These are phyloP conservation scores for Diversispora epigaea DNA, from an alignment of 192 early-diverging fungal species.

Conservation along the genomic window DNA sequence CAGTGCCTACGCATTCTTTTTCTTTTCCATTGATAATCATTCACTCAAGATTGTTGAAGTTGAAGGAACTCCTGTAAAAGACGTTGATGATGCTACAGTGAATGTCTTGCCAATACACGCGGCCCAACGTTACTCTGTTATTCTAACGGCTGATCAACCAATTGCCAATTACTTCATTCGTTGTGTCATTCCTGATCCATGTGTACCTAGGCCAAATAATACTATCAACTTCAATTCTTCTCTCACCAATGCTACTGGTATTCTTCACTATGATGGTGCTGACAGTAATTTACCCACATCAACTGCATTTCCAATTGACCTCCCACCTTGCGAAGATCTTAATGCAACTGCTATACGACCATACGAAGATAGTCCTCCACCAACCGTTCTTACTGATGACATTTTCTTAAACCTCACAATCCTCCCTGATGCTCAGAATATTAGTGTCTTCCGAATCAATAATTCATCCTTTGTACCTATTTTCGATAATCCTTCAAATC, in stretches of 20 bases:
- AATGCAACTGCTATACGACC: slow-evolving; percentile 38
- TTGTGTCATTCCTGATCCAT: slow-evolving; percentile 57
- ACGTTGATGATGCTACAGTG: slow-evolving; percentile 35
- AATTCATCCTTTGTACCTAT: no score
- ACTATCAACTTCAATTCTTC: slow-evolving; percentile 40
- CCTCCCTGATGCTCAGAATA: no score
- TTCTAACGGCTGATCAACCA: slow-evolving; percentile 68
- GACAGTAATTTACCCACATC: slow-evolving; percentile 33
- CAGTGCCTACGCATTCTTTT: slow-evolving; percentile 67
- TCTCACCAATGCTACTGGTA: slow-evolving; percentile 67
- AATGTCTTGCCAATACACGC: slow-evolving; percentile 60
- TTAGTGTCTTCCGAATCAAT: no score
- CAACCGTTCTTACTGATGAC: neutral
- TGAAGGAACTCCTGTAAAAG: slow-evolving; percentile 61
- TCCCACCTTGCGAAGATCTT: slow-evolving; percentile 33
- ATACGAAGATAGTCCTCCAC: slow-evolving; percentile 11
- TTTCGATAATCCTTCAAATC: no score
- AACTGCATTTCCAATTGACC: slow-evolving; percentile 7
- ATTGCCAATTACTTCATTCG: slow-evolving; percentile 68
- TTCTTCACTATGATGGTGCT: slow-evolving; percentile 51
- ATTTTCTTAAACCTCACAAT: no score
- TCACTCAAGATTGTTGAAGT: slow-evolving; percentile 76
- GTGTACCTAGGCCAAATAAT: neutral
- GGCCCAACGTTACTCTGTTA: slow-evolving; percentile 79
- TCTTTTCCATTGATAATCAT: slow-evolving; percentile 79